Evolutionary conservation across 2,329 filamentous ascomycete genomes (phyloP), one percentile per base, ranked within the genome.

Genomic region (Aspergillus piperis): DNA sequence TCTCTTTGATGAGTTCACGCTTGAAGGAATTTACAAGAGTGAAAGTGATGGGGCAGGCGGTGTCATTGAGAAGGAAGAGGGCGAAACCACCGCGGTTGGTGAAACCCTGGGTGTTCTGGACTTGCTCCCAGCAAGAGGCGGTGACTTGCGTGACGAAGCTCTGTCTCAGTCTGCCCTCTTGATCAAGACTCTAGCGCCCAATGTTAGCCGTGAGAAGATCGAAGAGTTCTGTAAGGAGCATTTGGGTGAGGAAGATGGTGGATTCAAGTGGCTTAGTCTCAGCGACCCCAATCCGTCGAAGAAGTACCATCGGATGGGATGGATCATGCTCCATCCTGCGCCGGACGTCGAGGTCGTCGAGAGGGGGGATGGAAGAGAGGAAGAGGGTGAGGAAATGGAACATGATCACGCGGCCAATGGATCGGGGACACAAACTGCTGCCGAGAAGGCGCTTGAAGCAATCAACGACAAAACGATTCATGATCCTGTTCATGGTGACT

Each of bases 381-480:
- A 90, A 67, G 81, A 85, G 42, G 81, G 83, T 15, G 85, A 85
- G 58, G 83, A 86, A 32, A 79, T 83, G 19, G 76, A 77, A 30
- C 69, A 72, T 7, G 74, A 75, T 13, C 63, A 64, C 15, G 65
- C 71, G 19, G 59, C 70, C 2, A 75, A 77, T 54, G 71, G 72
- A n/a, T 70, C 70, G 17, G 66, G 57, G 23, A 70, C 66, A 19
- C 55, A 71, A 21, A 76, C 73, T 36, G 90, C 89, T 2, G 92
- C 92, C 0, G 90, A 96, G 49, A 94, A 90, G 71, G 94, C 94
- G 1, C 84, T 97, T 0, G 92, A 95, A 63, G 91, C 92, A n/a
- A 89, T 99, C 69, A 98, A 99, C 70, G 92, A 93, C 67, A 98
- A 99, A 81, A 96, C 92, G 0, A 96, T 99, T 63, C 92, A 96